Evolutionary conservation across 2,329 filamentous ascomycete genomes (phyloP).

Genomic region (Clarireedia homoeocarpa): DNA sequence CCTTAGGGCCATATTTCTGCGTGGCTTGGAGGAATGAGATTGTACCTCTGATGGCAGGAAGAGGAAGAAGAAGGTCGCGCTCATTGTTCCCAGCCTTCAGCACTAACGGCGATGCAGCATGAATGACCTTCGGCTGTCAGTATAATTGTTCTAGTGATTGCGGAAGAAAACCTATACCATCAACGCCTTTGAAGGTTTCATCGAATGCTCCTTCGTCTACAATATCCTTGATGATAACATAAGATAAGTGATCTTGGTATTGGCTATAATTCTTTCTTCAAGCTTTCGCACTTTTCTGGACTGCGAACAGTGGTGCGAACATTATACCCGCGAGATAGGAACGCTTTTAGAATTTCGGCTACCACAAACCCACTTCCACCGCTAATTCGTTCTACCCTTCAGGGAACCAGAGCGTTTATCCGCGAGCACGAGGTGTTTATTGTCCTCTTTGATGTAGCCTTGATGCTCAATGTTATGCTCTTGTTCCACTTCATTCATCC

Average conservation of each 20-base stretch:
- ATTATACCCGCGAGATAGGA: conserved; percentile 31
- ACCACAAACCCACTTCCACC: conserved; percentile 43
- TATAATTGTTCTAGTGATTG: neutral
- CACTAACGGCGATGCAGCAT: conserved; percentile 54
- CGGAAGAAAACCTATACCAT: conserved; percentile 42
- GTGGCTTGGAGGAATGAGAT: conserved; percentile 39
- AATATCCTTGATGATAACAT: conserved; percentile 60
- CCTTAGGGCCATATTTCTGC: conserved; percentile 32
- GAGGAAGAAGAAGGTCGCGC: conserved; percentile 39
- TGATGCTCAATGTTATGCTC: conserved; percentile 3
- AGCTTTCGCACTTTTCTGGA: conserved; percentile 35
- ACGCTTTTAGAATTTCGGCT: conserved; percentile 39
- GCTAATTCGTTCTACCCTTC: neutral
- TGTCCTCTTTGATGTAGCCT: neutral
- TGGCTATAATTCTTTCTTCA: conserved; percentile 33
- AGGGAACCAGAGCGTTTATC: neutral
- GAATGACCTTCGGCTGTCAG: conserved; percentile 40
- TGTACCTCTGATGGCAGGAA: conserved; percentile 42
- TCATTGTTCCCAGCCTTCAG: conserved; percentile 27
- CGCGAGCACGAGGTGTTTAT: neutral
- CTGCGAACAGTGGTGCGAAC: conserved; percentile 40
- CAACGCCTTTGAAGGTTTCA: conserved; percentile 48
- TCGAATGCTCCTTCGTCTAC: conserved; percentile 62
- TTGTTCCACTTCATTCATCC: neutral
- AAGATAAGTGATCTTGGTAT: conserved; percentile 29